Evolutionary conservation across 768 basidiomycete genomes (phyloP).

Genomic region (Leccinum subgranulosum): DNA sequence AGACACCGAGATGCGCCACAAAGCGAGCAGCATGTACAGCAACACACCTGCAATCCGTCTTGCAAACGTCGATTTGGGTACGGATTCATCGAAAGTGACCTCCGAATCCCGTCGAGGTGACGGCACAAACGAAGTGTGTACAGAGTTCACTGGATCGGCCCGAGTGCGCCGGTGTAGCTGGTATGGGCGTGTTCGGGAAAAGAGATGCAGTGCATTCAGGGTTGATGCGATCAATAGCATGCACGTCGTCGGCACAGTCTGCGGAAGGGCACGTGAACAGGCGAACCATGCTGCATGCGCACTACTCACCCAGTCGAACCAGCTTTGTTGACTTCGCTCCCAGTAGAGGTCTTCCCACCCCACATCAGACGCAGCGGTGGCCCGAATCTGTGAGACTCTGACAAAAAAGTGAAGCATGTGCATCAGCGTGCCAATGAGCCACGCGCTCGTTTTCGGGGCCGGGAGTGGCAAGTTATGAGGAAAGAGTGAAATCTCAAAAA

Average conservation of each 20-base stretch:
- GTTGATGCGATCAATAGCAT: conserved; percentile 53
- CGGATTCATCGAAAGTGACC: conserved; percentile 30
- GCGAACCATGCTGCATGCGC: conserved; percentile 7
- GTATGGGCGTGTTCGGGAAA: conserved; percentile 67
- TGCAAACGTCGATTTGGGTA: conserved; percentile 42
- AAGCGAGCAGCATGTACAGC: conserved; percentile 32
- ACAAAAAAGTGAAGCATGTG: conserved; percentile 69
- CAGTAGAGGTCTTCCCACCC: conserved; percentile 80
- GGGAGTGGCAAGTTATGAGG: conserved; percentile 81
- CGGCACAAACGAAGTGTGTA: conserved; percentile 64
- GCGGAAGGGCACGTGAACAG: conserved; percentile 12
- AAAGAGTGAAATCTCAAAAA: conserved; percentile 78
- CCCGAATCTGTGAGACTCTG: conserved; percentile 54
- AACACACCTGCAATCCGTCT: conserved; percentile 36
- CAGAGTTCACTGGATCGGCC: conserved; percentile 64
- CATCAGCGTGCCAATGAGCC: conserved; percentile 58
- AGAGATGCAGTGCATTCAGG: conserved; percentile 63
- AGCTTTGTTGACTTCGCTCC: conserved; percentile 58
- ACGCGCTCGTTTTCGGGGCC: conserved; percentile 60
- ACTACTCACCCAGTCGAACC: conserved; percentile 76
- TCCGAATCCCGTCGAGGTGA: conserved; percentile 31
- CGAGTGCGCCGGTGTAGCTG: conserved; percentile 54
- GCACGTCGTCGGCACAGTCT: conserved; percentile 67
- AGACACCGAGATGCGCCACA: conserved; percentile 52
- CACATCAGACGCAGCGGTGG: conserved; percentile 61